Evolutionary conservation across 108 stramenopile genomes (phyloP), one percentile per base, ranked within the genome.

Genomic region (Discostella pseudostelligera): DNA sequence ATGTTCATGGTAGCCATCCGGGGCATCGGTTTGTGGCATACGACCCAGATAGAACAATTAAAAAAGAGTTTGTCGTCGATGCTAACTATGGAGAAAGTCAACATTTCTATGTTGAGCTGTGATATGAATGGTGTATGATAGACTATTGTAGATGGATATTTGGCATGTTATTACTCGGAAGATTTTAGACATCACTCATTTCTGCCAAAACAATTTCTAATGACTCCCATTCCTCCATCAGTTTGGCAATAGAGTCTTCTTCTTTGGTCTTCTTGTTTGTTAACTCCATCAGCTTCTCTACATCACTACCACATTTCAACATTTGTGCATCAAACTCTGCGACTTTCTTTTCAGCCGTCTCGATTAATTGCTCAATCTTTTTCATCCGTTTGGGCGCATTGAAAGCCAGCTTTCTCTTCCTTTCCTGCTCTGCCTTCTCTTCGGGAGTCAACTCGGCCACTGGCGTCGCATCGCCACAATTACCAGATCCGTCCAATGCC

Each of bases 161-260:
- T 4, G 42, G 7, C 3, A 43, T 43, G 7, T 43, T 12, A 32
- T 32, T 32, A 3, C 4, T 5, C 32, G 32, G 5, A 3, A 32
- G 32, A 8, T 26, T 0, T 62, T 36, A 57, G 35, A 19, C 46
- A 37, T n/a, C 44, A 47, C 36, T 39, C 65, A 82, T 65, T 47
- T 85, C 76, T 39, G 76, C 73, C 59, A 89, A 17, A 1, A 89
- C 56, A 10, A 65, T 69, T 64, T 93, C 91, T 19, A 93, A 59
- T 39, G 81, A 76, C 62, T 93, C 91, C 91, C 91, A 93, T 60
- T 93, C 91, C 42, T 86, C 80, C 86, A 87, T 93, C 54, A 82
- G 67, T 46, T 75, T 59, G 25, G 61, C 65, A 4, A 93, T 80
- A 14, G 67, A 35, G 22, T 76, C 62, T 53, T 86, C 81, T 49